A percentile compares a stretch with the other conserved stretches of the same genome.
These are phyloP conservation scores for Russula sp. DNA, from an alignment of 768 basidiomycete species.

Conservation along the genomic window DNA sequence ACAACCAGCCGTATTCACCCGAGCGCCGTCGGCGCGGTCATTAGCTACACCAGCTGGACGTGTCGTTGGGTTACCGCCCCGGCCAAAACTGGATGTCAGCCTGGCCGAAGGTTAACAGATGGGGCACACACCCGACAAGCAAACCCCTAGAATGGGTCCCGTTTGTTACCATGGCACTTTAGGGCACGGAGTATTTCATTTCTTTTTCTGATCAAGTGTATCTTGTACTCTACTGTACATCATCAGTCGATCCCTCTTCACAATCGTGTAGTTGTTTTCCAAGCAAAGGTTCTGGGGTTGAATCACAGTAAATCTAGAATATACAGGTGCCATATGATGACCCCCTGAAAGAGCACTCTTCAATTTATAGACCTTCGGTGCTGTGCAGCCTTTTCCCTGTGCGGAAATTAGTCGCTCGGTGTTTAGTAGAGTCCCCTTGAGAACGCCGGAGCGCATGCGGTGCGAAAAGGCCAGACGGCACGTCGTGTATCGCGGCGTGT, in stretches of 20 bases:
- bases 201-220: neutral
- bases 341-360: too few relatives aligned
- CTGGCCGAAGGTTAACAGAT: neutral
- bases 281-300: neutral
- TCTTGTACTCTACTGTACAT: conserved; percentile 5
- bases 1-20: neutral
- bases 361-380: too few relatives aligned
- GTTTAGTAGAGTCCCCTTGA: too few relatives aligned
- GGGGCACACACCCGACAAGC: neutral
- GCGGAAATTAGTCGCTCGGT: too few relatives aligned
- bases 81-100: conserved; percentile 19
- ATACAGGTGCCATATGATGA: too few relatives aligned
- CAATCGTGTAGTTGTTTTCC: neutral
- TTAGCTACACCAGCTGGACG: neutral
- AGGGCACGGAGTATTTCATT: neutral
- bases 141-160: neutral
- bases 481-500: too few relatives aligned
- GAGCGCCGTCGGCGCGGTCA: neutral
- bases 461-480: too few relatives aligned
- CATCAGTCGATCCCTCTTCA: neutral
- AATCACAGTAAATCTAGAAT: neutral
- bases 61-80: conserved; percentile 23
- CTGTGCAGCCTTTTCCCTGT: too few relatives aligned
- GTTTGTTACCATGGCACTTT: neutral
- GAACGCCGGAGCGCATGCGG: too few relatives aligned